Evolutionary conservation across 1,284 basidiomycete species (phyloP), one percentile per base, ranked within the genome.

Genomic region (Sutorius eximius): DNA sequence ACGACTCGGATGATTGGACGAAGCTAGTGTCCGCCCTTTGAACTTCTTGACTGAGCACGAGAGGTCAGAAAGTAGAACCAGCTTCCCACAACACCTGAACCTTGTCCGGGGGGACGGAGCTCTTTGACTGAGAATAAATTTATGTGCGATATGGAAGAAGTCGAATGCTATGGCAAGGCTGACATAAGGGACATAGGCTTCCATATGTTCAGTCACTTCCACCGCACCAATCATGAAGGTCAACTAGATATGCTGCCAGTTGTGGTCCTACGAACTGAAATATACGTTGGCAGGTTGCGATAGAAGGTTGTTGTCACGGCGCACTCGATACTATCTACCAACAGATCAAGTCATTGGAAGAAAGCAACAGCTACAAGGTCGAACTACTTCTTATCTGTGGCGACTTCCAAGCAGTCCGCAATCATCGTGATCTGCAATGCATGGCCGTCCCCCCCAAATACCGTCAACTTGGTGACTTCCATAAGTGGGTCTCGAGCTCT

Each of bases 231-330:
- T 41, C 32, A 65, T 65, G 67, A 65, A 66, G 65, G 64, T 68
- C 36, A 43, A n/a, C 16, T 37, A 16, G 12, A 16, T 52, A 20
- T n/a, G 12, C 27, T 36, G 36, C 29, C 16, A 11, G 32, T 13
- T 13, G 3, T 18, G 3, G 33, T 44, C 40, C 32, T 29, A 10
- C 29, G 16, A n/a, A 13, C 37, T 60, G 30, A 62, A 46, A 22
- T 18, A 18, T 20, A 20, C 30, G 8, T 5, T 32, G 37, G 3
- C 15, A 94, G 90, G 79, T 98, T 56, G 95, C 95, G 12, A 79
- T 98, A 29, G 88, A 98, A 77, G 97, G 97, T 10, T 99, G 96
- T 77, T 94, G 91, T 64, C 96, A 99, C 70, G 97, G 95, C 47
- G 82, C 87, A 60, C 83, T 97, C 12, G 86, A 91, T 68, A 81